Evolutionary conservation across 2,329 filamentous ascomycete species (phyloP), one percentile per base, ranked within the genome.

Genomic region (Gyromitra esculenta): DNA sequence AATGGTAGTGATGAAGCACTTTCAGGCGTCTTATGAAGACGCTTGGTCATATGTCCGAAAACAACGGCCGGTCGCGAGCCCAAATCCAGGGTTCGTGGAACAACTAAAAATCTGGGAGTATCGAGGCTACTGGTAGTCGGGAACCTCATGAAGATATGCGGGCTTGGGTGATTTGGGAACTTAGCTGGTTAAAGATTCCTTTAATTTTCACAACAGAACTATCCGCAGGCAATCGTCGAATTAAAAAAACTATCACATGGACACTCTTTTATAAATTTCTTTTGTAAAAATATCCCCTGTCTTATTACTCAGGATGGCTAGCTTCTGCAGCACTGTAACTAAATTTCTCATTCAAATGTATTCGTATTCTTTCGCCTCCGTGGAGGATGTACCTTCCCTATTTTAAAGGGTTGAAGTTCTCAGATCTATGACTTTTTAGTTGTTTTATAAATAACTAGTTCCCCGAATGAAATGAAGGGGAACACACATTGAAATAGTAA

Each of bases 91-190:
- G 25, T 77, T 77, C 13, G 75, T 77, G 35, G 75, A 77, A 18
- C 75, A 77, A 7, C 72, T 77, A 41, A 77, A 77, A 37, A 77
- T 77, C n/a, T 77, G 75, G 75, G 75, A 77, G 59, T 74, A 74
- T 41, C 68, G 75, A n/a, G 71, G 75, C 43, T 77, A 77, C 64
- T 77, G 64, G 71, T 77, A 74, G 62, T 66, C 57, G 1, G 25
- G 8, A 18, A 21, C 18, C 11, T 37, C 11, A 25, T 15, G 18
- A 21, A 56, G 35, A 60, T 62, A 39, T 13, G 18, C 39, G 48
- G 35, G 21, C 11, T 35, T 62, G 13, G 7, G 8, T 43, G 31
- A 35, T 50, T 57, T 54, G 35, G 66, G 39, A 64, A 69, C 50
- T 57, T 75, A 41, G 41, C 65, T 64, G 66, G 72, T 60, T 57